Base-by-base conservation (phyloP, 2,329 filamentous ascomycete genomes). In the Monosporascus sp. region DNA sequence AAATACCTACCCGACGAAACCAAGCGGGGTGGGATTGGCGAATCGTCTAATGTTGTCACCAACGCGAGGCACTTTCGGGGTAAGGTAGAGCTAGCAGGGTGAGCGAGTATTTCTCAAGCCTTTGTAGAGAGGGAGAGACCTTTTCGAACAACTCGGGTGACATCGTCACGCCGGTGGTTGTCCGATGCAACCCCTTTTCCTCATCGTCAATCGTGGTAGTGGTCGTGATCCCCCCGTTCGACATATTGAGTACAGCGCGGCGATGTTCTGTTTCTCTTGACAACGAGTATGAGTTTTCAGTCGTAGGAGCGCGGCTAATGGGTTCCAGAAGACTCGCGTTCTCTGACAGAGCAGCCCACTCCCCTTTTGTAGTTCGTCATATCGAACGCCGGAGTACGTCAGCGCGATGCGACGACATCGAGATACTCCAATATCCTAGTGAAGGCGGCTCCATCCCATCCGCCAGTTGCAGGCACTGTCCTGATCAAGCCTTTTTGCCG, bases 91-190 rank as follows among this genome's bases (percentile, higher is more conserved):
- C 66, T 68, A 46, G 6, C 11, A 50, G 38, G 15, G 52, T 59
- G 18, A 60, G 50, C 36, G 35, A 35, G 18, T 25, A 24, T 35
- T 22, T 17, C 2, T 3, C 5, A 15, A 11, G 48, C n/a, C 7
- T 45, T 22, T 20, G 18, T n/a, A 11, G 22, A 3, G n/a, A 3
- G 24, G 8, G 22, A n/a, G 45, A 46, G 48, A 63, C 65, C 57
- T 70, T 71, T 56, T 71, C 69, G 39, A 72, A 72, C 6, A 72
- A 65, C 61, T 72, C 69, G 14, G 67, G 68, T 1, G 69, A 68
- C 66, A 72, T 71, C 11, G 69, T 71, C 25, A 72, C 68, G 7
- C 60, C 61, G 3, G 70, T 71, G 1, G 64, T 62, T 0, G 68
- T 66, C 31, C 65, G 57, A 45, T 67, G 59, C 35, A 72, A 58